Evolutionary conservation across 768 basidiomycete species (phyloP).

Genomic region (Rhizopogon sp.): DNA sequence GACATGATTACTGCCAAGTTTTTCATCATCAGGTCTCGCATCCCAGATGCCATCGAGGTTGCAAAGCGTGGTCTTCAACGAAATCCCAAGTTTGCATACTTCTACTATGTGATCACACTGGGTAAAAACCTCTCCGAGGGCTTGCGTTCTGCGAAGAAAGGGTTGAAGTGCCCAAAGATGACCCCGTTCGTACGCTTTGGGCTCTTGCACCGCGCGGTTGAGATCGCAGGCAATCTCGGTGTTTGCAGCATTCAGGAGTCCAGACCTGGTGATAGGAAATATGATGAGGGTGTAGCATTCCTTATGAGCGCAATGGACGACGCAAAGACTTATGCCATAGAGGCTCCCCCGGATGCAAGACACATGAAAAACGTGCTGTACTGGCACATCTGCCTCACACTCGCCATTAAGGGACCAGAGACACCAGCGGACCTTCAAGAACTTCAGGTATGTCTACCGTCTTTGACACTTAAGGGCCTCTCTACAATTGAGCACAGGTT

Average conservation of each 20-base stretch:
- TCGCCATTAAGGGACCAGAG: slow-evolving; percentile 48
- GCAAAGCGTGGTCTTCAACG: slow-evolving; percentile 46
- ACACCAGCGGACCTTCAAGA: slow-evolving; percentile 45
- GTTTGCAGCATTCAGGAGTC: slow-evolving; percentile 42
- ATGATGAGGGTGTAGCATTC: slow-evolving; percentile 59
- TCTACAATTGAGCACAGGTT: slow-evolving; percentile 18
- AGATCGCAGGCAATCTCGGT: slow-evolving; percentile 56
- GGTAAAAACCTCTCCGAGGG: slow-evolving; percentile 44
- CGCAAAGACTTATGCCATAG: slow-evolving; percentile 45
- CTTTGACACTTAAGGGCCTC: not conserved
- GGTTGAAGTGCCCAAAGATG: slow-evolving; percentile 49
- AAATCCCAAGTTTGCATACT: slow-evolving; percentile 57
- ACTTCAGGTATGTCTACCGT: slow-evolving; percentile 35
- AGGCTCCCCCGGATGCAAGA: slow-evolving; percentile 59
- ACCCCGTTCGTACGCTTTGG: slow-evolving; percentile 53
- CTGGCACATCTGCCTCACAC: slow-evolving; percentile 52
- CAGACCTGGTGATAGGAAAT: slow-evolving; percentile 36
- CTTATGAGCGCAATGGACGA: slow-evolving; percentile 58
- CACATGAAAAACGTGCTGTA: slow-evolving; percentile 56
- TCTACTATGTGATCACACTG: slow-evolving; percentile 57
- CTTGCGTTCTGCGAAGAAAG: slow-evolving; percentile 60
- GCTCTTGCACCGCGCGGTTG: slow-evolving; percentile 57
- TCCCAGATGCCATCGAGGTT: slow-evolving; percentile 41
- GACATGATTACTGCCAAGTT: slow-evolving; percentile 66
- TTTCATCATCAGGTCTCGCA: slow-evolving; percentile 42